Evolutionary conservation across 2,329 filamentous ascomycete species (phyloP).

Genomic region (Penicillium sp.): DNA sequence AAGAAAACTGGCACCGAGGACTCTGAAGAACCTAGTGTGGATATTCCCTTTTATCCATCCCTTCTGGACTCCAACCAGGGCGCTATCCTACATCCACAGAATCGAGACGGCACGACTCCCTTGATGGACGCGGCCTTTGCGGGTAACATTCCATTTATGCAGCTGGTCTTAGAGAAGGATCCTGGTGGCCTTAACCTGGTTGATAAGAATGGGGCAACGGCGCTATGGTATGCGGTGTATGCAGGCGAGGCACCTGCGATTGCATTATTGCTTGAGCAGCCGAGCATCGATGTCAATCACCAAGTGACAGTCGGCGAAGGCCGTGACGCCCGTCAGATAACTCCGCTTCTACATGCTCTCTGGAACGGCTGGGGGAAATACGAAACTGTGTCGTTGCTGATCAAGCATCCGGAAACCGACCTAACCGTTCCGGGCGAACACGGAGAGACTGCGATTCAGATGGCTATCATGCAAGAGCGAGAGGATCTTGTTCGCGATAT

Average conservation of each 20-base stretch:
- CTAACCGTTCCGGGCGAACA: neutral
- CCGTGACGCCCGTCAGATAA: neutral
- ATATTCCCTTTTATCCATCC: neutral
- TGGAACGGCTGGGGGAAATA: neutral
- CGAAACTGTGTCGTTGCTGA: neutral
- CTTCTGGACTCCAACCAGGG: neutral
- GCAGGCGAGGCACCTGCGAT: neutral
- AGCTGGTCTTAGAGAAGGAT: conserved; percentile 1
- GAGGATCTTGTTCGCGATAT: neutral
- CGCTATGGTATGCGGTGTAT: neutral
- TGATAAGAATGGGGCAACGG: neutral
- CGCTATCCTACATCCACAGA: neutral
- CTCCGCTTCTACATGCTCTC: neutral
- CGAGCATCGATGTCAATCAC: neutral
- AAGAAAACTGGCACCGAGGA: neutral
- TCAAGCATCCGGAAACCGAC: neutral
- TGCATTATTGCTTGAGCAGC: neutral
- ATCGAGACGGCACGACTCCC: neutral
- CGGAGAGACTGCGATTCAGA: neutral
- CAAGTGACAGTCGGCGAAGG: neutral
- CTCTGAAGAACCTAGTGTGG: neutral
- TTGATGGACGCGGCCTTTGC: conserved; percentile 1
- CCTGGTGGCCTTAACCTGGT: neutral
- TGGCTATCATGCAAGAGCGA: neutral
- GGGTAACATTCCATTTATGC: neutral